A percentile compares a stretch with the other conserved stretches of the same genome.
These are phyloP conservation scores for Neurospora sp. DNA, from an alignment of 495 filamentous ascomycete genomes.

Conservation along the genomic window DNA sequence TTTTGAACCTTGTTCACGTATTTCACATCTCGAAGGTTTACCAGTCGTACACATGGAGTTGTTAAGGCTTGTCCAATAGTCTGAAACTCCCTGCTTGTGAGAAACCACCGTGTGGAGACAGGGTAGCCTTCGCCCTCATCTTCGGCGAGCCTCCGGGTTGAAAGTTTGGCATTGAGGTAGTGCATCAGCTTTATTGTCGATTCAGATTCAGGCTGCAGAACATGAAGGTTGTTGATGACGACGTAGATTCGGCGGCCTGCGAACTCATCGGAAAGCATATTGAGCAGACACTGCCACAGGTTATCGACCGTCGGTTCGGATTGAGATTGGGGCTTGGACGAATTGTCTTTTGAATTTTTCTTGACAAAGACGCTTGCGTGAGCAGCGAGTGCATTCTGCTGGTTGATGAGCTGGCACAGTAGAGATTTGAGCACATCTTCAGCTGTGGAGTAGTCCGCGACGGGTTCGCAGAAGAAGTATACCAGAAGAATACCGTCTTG, in stretches of 20 bases:
- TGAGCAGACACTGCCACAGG: conserved; percentile 25
- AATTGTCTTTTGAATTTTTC: conserved; percentile 13
- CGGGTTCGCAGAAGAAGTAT: conserved; percentile 26
- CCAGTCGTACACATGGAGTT: conserved; percentile 2
- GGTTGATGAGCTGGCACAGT: conserved; percentile 23
- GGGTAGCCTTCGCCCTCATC: conserved; percentile 12
- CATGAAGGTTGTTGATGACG: conserved; percentile 28
- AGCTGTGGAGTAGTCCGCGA: conserved; percentile 20
- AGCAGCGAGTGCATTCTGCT: conserved; percentile 23
- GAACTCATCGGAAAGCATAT: conserved; percentile 25
- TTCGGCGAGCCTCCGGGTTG: background rate
- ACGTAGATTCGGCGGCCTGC: conserved; percentile 24
- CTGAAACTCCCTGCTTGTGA: conserved; percentile 20
- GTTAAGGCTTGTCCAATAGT: conserved; percentile 8
- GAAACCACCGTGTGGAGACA: conserved; percentile 20
- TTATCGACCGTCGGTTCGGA: conserved; percentile 21
- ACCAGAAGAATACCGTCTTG: conserved; percentile 20
- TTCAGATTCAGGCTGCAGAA: conserved; percentile 17
- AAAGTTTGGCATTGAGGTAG: conserved; percentile 6
- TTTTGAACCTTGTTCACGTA: background rate
- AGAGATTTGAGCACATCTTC: conserved; percentile 31
- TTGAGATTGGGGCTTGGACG: background rate
- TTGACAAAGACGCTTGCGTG: conserved; percentile 25
- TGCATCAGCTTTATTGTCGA: conserved; percentile 26
- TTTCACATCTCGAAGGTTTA: background rate